Base-by-base conservation (phyloP, 106 monocot genomes). In the Acanthochlamys bracteata region DNA sequence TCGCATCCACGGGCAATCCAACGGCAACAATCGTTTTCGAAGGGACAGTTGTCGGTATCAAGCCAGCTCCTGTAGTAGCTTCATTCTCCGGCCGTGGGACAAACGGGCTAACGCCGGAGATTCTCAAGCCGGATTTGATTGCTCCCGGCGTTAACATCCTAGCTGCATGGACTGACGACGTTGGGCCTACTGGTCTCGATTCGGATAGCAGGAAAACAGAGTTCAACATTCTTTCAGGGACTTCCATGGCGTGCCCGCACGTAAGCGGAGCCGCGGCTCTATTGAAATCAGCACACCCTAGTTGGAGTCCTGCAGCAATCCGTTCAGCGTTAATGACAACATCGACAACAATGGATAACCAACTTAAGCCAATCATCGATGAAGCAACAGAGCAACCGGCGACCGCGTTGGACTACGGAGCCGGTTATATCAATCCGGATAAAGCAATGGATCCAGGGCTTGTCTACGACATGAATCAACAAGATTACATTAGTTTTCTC, bases 321-420 rank as follows among this genome's bases (percentile, higher is more conserved):
- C 74, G 95, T 39, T 95, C 95, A 7, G 87, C 95, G 53, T 72
- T 95, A 82, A 95, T 95, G 95, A 95, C 95, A 10, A 90, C 84
- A 24, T 84, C 95, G 0, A 75, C 46, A 26, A 60, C 82, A 1
- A 57, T 55, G 7, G 80, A 95, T 80, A 95, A 95, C 78, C 74
- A 58, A 25, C 47, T 74, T 43, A 76, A 58, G 53, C 75, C 74
- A 17, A 60, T 95, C 57, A 66, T 26, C 17, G 95, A 95, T 70
- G 95, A 95, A 82, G 67, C 75, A 0, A 84, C 82, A 2, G 84
- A 82, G 20, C 55, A 72, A 41, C 41, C 71, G 15, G 79, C 90
- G 22, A 78, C 84, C 25, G 84, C 95, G 16, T 25, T 77, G 25
- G 90, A 84, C 53, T 74, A 84, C 61, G 95, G 95, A 0, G 84